Base-by-base conservation (phyloP, 768 basidiomycete species). In the Steccherinum ochraceum region DNA sequence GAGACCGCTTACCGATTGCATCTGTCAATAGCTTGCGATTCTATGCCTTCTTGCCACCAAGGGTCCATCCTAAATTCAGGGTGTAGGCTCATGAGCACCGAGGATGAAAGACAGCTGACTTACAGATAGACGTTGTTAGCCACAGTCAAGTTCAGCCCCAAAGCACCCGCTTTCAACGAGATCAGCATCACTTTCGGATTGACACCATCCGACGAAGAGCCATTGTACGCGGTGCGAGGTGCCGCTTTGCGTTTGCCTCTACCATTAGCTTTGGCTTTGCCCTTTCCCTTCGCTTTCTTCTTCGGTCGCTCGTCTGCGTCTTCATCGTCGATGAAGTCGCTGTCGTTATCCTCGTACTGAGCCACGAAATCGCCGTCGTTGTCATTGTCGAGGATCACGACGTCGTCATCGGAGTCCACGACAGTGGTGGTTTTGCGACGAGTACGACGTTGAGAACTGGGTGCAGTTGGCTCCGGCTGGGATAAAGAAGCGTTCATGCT, bases 111-210 rank as follows among this genome's bases (percentile, higher is more conserved):
- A 46, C 10, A 18, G 21, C 24, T 41, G 20, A 71, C 83, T 69
- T 60, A 88, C 86, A 90, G 67, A 59, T 83, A 87, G 7, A 89
- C 88, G 64, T 93, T 89, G 58, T 92, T 92, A 1, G 91, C 92
- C 18, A 86, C 90, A 57, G 91, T 93, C 56, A 93, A 67, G 65
- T 94, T 93, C 49, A 94, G 68, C 5, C 92, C 92, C 25, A 94
- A 74, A 3, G 92, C 90, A 18, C 92, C 92, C 64, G 69, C 58
- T 69, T 92, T 93, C 58, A 93, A 71, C 4, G 91, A 93, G 49
- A 94, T 84, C 48, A 94, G 71, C 86, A 94, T 84, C 26, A 94
- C 84, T 53, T 74, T 77, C 3, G 92, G 88, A 61, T 84, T 89
- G 24, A 61, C 65, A 11, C 66, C 68, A 20, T 55, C 52, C 24